Percentiles rank a stretch among this genome's conserved stretches.
phyloP scores from a whole-genome alignment of 31 red algal species.

The Odonthalia washingtoniensis region DNA sequence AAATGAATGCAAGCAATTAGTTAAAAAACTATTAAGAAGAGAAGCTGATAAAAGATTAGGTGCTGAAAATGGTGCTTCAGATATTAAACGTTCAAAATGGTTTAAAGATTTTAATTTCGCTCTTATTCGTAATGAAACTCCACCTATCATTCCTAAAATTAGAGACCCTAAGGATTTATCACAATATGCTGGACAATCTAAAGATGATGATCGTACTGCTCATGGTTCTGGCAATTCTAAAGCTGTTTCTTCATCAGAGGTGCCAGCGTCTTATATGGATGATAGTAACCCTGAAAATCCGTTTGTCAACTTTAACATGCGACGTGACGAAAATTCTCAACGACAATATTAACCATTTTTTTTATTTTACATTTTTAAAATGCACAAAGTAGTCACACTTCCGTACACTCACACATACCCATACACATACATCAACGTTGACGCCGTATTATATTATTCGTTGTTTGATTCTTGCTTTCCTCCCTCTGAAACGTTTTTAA shows the following conservation, averaged over 20 bases:
- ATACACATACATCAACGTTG: too few species aligned
- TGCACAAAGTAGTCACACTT: too few species aligned
- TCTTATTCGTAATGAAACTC: conserved; percentile 89
- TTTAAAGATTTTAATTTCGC: conserved; percentile 93
- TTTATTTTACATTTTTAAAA: conserved; percentile 37
- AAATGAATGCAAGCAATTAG: conserved; percentile 85
- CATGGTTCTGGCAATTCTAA: not conserved
- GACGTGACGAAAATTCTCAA: conserved; percentile 44
- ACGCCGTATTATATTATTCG: too few species aligned
- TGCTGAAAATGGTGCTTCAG: conserved; percentile 81
- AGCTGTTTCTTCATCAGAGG: conserved; percentile 9
- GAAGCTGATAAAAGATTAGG: conserved; percentile 85
- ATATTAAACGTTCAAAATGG: conserved; percentile 90
- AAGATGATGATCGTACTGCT: conserved; percentile 40
- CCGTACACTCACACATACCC: too few species aligned
- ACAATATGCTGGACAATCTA: conserved; percentile 61
- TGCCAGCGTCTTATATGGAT: conserved; percentile 36
- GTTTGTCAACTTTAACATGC: conserved; percentile 73
- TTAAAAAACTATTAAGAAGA: conserved; percentile 85
- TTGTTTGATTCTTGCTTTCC: too few species aligned
- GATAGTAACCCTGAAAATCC: conserved; percentile 66
- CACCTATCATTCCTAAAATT: conserved; percentile 87
- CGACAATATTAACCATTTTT: conserved; percentile 52
- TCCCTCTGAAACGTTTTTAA: too few species aligned
- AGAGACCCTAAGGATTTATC: conserved; percentile 84